Conservation (phyloP, 495 filamentous ascomycete genomes). For the Xanthoparmelia taractica region DNA sequence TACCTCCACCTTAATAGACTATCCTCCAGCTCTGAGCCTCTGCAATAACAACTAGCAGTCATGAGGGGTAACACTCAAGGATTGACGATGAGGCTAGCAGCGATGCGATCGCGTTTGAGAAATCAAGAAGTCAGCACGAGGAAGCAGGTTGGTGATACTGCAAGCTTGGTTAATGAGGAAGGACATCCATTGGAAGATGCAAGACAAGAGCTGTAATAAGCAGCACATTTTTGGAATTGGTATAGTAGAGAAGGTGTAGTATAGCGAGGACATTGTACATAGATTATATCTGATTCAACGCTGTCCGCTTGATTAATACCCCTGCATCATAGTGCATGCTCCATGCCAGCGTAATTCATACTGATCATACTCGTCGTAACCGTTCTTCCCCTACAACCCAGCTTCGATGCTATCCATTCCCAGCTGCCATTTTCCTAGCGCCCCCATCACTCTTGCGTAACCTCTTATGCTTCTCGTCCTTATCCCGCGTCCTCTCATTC, state of each 20-base stretch:
- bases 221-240: background rate
- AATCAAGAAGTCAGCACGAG: constrained; percentile 68
- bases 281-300: background rate
- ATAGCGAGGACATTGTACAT: constrained; percentile 2
- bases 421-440: background rate
- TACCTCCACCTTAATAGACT: constrained; percentile 96
- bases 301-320: background rate
- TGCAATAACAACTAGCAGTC: constrained; percentile 98
- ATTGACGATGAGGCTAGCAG: constrained; percentile 71
- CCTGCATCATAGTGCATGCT: background rate
- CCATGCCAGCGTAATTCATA: background rate
- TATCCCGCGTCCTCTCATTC: constrained; percentile 14
- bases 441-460: constrained; percentile 13
- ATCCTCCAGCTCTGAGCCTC: constrained; percentile 87
- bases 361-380: constrained; percentile 13
- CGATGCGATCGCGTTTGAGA: constrained; percentile 42
- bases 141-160: constrained; percentile 80
- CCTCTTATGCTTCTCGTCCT: constrained; percentile 15
- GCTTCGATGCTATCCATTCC: too few species aligned
- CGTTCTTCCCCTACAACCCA: too few species aligned
- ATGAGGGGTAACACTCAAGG: constrained; percentile 83
- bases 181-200: constrained; percentile 9
- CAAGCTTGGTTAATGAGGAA: constrained; percentile 52
- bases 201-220: constrained; percentile 12
- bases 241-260: background rate